Evolutionary conservation across 495 filamentous ascomycete species (phyloP), one percentile per base, ranked within the genome.

Genomic region (Trichoderma parareesei): DNA sequence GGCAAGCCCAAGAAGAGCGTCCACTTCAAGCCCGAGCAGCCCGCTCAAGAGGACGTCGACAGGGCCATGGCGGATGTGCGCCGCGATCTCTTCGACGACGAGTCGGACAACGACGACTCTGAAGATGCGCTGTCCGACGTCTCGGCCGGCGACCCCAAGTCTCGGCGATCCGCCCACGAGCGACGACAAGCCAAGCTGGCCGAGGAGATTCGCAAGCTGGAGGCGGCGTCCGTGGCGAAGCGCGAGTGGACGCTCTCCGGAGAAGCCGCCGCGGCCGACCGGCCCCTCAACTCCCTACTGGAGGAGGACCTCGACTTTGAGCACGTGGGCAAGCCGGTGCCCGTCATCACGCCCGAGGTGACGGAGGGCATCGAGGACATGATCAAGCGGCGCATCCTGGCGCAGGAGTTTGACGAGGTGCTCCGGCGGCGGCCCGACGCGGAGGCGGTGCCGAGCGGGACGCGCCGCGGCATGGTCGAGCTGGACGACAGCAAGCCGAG

Each of bases 251-350:
- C 88, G 60, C 79, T 98, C 43, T 81, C 89, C 11, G 94, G 94
- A 70, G 94, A 98, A 81, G 94, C 92, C 46, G 83, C 85, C 57
- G 95, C 91, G 1, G 79, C 79, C 2, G 90, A 91, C 65, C 82
- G 94, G 59, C 94, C 95, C 0, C 65, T 92, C 18, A 98, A 98
- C 75, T 96, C 93, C 1, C 83, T 98, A 0, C 83, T 98, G 2
- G 95, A 97, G 73, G 88, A 98, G 75, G 92, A 97, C 67, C 82
- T 98, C 14, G 94, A 98, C 63, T 98, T 97, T 69, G 94, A 98
- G 74, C 85, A 94, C 60, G 85, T 90, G n/a, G 95, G 94, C 66
- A 98, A 97, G 73, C 94, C 94, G 0, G 88, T 97, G 1, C 91
- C 93, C 4, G 90, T 97, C 40, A 91, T 97, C 69, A 98, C 95